Base-by-base conservation (phyloP, 495 filamentous ascomycete species). In the Neurospora cerealis region DNA sequence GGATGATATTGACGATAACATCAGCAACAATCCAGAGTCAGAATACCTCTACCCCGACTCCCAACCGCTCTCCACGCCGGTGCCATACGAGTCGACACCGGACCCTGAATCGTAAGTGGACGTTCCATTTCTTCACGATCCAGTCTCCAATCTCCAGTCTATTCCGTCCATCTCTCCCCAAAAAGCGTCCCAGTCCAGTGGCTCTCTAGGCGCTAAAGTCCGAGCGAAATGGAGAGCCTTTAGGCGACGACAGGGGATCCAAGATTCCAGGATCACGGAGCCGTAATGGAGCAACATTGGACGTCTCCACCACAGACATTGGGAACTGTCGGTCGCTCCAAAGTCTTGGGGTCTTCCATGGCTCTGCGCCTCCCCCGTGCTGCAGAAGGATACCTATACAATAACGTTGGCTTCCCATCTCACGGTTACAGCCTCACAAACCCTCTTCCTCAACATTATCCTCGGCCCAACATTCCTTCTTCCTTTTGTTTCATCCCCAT, bases 41-140 rank as follows among this genome's bases (percentile, higher is more conserved):
- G 32, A 34, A 34, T 34, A 34, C 32, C 32, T 34, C 10, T 69
- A 37, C 42, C 71, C 44, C 21, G 69, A 70, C 71, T 34, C 71
- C 42, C 71, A 60, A 72, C 34, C 44, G 42, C 32, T 34, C 44
- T 60, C 19, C 44, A 34, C 28, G n/a, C 42, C 32, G 44, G 44
- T 60, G 34, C 28, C 42, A 69, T 69, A 69, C 71, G 71, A 72
- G 32, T 34, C 21, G 71, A 46, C 32, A 79, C 72, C 76, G 24
- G 78, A 78, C 28, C 76, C 77, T 41, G 73, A 76, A 62, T 74
- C 70, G 76, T 77, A 70, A 77, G 75, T 75, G 24, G 24, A 34
- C 32, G 10, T 72, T 21, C 70, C 69, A 40, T 71, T 69, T 42
- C 11, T 5, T 69, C 37, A 28, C 72, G n/a, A 28, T 40, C 15